A percentile compares a stretch with the other conserved stretches of the same genome.
Conservation (phyloP, 2,329 filamentous ascomycete species). For the Fusarium abutilonis region DNA sequence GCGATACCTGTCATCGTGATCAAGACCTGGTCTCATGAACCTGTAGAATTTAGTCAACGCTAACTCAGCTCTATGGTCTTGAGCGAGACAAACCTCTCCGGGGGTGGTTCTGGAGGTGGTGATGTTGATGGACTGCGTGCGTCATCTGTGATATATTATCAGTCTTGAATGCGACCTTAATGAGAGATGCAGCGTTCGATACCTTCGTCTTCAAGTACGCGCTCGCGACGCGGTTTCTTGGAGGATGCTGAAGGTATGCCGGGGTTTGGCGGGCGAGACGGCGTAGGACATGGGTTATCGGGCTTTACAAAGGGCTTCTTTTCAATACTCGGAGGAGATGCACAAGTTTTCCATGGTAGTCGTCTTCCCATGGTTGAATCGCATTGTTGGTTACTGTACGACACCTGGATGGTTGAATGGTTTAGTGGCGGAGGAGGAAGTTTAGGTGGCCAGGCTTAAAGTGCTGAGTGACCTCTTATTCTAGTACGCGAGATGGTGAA, state of each 20-base stretch:
- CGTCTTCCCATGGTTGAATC: constrained; percentile 58
- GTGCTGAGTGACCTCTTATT: neutral
- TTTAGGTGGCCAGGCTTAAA: constrained; percentile 18
- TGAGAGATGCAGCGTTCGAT: neutral
- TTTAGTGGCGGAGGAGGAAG: constrained; percentile 15
- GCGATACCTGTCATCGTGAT: constrained; percentile 76
- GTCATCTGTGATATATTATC: constrained; percentile 27
- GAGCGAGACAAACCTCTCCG: constrained; percentile 54
- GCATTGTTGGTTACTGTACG: constrained; percentile 13
- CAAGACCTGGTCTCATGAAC: constrained; percentile 71
- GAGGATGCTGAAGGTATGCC: constrained; percentile 12
- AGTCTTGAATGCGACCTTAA: neutral
- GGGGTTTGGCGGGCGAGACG: constrained; percentile 12
- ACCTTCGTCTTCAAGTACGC: constrained; percentile 42
- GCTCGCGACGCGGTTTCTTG: constrained; percentile 36
- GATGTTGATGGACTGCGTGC: constrained; percentile 60
- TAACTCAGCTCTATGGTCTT: neutral
- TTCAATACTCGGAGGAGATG: constrained; percentile 11
- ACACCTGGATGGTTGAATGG: neutral
- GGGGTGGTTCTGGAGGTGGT: constrained; percentile 60
- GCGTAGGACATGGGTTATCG: constrained; percentile 12
- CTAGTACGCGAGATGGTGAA: neutral
- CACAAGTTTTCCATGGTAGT: constrained; percentile 60
- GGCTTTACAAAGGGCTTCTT: constrained; percentile 18
- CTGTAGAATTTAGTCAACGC: constrained; percentile 47